A percentile compares a stretch with the other conserved stretches of the same genome.
phyloP scores from a whole-genome alignment of 192 early-diverging fungal species.

The Chytriomyces sp. region DNA sequence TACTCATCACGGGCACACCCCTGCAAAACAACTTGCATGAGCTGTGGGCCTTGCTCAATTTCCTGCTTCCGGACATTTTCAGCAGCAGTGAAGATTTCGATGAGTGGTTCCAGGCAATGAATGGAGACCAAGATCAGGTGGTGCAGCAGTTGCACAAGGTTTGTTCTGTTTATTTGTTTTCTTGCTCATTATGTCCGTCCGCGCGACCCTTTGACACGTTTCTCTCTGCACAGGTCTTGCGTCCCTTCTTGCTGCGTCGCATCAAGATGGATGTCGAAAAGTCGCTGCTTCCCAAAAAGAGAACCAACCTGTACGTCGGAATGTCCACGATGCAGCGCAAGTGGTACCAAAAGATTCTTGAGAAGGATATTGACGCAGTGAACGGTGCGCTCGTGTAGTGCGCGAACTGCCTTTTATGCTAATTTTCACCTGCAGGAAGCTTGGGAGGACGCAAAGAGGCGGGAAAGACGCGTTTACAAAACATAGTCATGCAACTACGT shows the following conservation, averaged over 20 bases:
- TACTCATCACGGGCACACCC: slow-evolving; percentile 94
- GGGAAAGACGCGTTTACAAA: slow-evolving; percentile 88
- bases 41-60: slow-evolving; percentile 98
- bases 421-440: slow-evolving; percentile 17
- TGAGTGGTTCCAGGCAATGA: slow-evolving; percentile 84
- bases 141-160: slow-evolving; percentile 75
- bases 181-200: slow-evolving; percentile 53
- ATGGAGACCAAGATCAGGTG: slow-evolving; percentile 72
- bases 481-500: slow-evolving; percentile 94
- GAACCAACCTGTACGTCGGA: slow-evolving; percentile 87
- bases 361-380: slow-evolving; percentile 97
- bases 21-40: slow-evolving; percentile 98
- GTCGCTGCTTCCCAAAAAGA: slow-evolving; percentile 91
- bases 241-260: slow-evolving; percentile 60
- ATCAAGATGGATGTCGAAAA: slow-evolving; percentile 91
- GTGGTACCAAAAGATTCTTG: slow-evolving; percentile 94
- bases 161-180: slow-evolving; percentile 1
- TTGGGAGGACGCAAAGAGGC: slow-evolving; percentile 66
- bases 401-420: not conserved
- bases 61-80: slow-evolving; percentile 96
- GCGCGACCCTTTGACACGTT: not conserved
- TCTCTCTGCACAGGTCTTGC: slow-evolving; percentile 54
- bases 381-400: slow-evolving; percentile 63
- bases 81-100: slow-evolving; percentile 92
- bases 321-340: slow-evolving; percentile 92